phyloP scores from a whole-genome alignment of 768 basidiomycete genomes.

The Melanogaster broomeanus region DNA sequence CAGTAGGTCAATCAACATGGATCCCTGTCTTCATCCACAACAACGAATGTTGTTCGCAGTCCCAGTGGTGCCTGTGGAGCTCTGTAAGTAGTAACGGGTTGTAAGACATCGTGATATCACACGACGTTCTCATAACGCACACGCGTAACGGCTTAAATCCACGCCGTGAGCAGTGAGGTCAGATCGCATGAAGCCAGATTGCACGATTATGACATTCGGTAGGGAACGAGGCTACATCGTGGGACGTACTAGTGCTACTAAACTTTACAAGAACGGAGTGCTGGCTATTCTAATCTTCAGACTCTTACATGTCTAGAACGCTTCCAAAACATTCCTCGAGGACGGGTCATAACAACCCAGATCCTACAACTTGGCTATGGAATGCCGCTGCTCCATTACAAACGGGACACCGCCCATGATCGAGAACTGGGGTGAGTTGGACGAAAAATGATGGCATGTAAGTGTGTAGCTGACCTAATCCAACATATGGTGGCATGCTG shows the following conservation, averaged over 20 bases:
- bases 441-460: too few relatives aligned
- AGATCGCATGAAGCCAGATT: conserved; percentile 10
- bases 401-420: too few relatives aligned
- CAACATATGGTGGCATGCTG: too few relatives aligned
- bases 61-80: not conserved
- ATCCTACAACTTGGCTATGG: not conserved
- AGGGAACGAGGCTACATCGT: conserved; percentile 33
- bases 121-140: conserved; percentile 4
- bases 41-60: not conserved
- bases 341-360: not conserved
- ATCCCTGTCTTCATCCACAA: too few relatives aligned
- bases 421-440: too few relatives aligned
- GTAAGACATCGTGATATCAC: conserved; percentile 1
- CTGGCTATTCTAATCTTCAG: not conserved
- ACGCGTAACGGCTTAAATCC: conserved; percentile 14
- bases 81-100: too few relatives aligned
- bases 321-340: not conserved
- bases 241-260: too few relatives aligned
- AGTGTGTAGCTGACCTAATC: too few relatives aligned
- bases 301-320: not conserved
- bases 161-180: conserved; percentile 16
- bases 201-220: conserved; percentile 22
- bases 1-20: too few relatives aligned
- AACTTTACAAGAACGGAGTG: conserved; percentile 7
- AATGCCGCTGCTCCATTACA: too few relatives aligned